phyloP scores from a whole-genome alignment of 1,284 basidiomycete species.

The Trichosporon faecale region DNA sequence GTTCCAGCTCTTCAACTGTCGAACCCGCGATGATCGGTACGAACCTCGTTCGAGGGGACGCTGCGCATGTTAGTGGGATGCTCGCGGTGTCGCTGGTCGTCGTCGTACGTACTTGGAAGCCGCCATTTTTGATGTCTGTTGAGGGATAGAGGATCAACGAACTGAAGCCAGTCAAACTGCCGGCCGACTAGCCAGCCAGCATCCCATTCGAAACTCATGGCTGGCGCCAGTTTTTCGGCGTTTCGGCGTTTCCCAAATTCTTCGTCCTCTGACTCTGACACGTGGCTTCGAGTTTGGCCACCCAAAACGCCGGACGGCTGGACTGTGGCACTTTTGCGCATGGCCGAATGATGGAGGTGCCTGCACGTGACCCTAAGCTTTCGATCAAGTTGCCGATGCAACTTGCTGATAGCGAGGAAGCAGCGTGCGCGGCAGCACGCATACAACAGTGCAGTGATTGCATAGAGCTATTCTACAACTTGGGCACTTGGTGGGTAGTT shows the following conservation, averaged over 20 bases:
- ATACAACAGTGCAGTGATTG: background rate
- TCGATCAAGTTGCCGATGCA: background rate
- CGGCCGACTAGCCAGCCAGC: background rate
- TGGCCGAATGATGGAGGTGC: too few relatives aligned
- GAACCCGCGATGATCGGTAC: slow-evolving; percentile 10
- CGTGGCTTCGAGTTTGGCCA: background rate
- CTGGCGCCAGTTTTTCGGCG: slow-evolving; percentile 4
- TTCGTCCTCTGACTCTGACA: background rate
- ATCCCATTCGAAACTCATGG: background rate
- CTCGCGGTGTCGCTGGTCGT: background rate
- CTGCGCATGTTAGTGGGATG: slow-evolving; percentile 14
- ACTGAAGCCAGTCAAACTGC: background rate
- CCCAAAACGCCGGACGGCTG: background rate
- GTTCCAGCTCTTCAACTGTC: background rate
- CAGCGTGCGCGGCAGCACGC: background rate
- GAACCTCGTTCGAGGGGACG: slow-evolving; percentile 19
- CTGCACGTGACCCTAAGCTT: background rate
- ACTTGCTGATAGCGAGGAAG: background rate
- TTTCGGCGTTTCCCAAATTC: slow-evolving; percentile 6
- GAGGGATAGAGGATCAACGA: background rate
- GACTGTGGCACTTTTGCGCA: background rate
- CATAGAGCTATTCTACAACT: background rate
- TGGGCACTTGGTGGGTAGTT: too few relatives aligned
- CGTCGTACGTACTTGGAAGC: background rate
- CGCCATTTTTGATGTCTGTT: slow-evolving; percentile 9